Conservation (phyloP, 1,284 basidiomycete genomes). For the Puccinia triticina region DNA sequence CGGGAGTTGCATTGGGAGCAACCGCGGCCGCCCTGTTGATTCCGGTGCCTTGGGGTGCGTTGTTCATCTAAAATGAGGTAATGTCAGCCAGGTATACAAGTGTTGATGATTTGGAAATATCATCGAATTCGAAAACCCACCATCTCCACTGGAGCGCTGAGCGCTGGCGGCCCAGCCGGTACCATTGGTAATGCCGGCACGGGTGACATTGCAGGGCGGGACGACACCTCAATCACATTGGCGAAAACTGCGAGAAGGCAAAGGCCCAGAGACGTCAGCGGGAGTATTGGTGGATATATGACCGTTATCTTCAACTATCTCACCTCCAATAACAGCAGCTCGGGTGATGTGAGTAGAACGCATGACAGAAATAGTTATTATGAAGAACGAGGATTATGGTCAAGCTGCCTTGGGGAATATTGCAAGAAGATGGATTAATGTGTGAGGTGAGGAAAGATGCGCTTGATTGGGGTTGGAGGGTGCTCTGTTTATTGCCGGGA, state of each 20-base stretch:
- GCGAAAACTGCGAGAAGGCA: neutral
- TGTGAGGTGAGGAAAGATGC: neutral
- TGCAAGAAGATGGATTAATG: neutral
- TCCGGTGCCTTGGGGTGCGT: neutral
- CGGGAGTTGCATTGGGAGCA: neutral
- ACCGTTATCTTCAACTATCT: neutral
- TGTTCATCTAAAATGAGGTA: neutral
- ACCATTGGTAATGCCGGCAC: neutral
- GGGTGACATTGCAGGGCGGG: neutral
- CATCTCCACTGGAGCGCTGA: neutral
- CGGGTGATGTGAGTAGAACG: slow-evolving; percentile 1
- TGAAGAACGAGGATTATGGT: neutral
- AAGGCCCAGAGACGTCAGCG: neutral
- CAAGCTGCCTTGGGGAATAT: neutral
- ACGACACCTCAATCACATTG: neutral
- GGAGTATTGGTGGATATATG: neutral
- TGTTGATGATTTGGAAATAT: neutral
- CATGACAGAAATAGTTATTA: neutral
- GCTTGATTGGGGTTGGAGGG: neutral
- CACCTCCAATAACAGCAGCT: slow-evolving; percentile 6
- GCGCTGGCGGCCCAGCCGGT: neutral
- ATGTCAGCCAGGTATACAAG: neutral
- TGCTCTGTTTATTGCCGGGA: neutral
- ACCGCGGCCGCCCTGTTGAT: neutral
- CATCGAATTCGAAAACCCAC: no score